These are phyloP conservation scores for Chalciporus piperatus DNA, from an alignment of 768 basidiomycete genomes.

Conservation along the genomic window DNA sequence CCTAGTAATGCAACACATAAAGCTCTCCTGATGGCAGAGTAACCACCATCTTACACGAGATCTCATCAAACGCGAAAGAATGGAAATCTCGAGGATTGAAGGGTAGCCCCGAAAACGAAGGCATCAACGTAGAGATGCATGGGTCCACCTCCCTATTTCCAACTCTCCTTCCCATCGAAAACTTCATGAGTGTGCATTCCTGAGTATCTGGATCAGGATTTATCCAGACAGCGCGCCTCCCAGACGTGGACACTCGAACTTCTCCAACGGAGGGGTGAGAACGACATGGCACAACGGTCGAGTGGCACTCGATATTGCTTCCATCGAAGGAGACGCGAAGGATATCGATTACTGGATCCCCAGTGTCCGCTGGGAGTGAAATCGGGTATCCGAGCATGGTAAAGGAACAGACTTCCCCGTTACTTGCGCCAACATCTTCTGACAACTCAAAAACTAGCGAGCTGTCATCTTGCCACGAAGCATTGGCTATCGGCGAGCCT, in stretches of 20 bases:
- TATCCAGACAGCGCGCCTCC: slow-evolving; percentile 21
- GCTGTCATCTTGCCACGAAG: slow-evolving; percentile 14
- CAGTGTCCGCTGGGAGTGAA: not conserved
- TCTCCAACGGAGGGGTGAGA: slow-evolving; percentile 11
- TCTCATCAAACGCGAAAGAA: slow-evolving; percentile 55
- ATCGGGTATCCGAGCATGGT: slow-evolving; percentile 12
- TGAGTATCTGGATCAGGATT: slow-evolving; percentile 23
- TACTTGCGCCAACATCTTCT: slow-evolving; percentile 7
- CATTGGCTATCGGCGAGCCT: slow-evolving; percentile 6
- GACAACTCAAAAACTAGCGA: slow-evolving; percentile 11
- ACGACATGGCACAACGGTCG: slow-evolving; percentile 6
- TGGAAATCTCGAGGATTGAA: slow-evolving; percentile 46
- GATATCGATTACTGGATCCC: slow-evolving; percentile 1
- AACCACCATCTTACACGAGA: slow-evolving; percentile 48
- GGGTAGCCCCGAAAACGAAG: slow-evolving; percentile 47
- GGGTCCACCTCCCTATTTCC: slow-evolving; percentile 2
- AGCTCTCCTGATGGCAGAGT: slow-evolving; percentile 53
- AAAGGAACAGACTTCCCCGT: slow-evolving; percentile 8
- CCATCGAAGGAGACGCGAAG: slow-evolving; percentile 15
- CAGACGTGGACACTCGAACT: slow-evolving; percentile 17
- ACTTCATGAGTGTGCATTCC: slow-evolving; percentile 49
- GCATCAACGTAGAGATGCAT: slow-evolving; percentile 37
- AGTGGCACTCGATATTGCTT: not conserved
- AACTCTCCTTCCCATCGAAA: slow-evolving; percentile 30
- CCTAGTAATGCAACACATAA: slow-evolving; percentile 41